Conservation (phyloP, 495 filamentous ascomycete species). For the Tricharina praecox region DNA sequence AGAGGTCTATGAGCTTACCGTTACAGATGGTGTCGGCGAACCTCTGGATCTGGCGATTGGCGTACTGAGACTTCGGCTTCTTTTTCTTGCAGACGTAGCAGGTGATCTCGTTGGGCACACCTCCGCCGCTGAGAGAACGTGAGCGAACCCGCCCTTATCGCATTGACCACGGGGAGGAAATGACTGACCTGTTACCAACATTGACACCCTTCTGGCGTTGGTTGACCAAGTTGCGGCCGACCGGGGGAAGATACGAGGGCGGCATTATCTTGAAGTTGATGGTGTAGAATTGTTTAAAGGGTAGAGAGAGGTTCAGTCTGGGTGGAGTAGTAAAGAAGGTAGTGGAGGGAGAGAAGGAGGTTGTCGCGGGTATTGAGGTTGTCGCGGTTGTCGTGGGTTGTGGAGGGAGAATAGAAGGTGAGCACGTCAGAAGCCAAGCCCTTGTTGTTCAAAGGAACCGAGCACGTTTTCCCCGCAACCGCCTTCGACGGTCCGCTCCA, state of each 20-base stretch:
- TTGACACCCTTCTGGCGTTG: not conserved
- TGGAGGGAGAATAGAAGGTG: no score
- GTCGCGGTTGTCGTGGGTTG: not conserved
- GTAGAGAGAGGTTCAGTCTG: not conserved
- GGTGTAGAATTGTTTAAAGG: not conserved
- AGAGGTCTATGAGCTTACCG: no score
- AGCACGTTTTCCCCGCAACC: no score
- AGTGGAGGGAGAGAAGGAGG: not conserved
- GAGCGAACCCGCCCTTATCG: not conserved
- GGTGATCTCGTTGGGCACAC: slow-evolving; percentile 6
- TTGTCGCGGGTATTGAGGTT: not conserved
- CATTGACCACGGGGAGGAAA: not conserved
- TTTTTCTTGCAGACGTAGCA: slow-evolving; percentile 14
- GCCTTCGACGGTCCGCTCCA: no score
- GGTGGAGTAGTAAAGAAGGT: not conserved
- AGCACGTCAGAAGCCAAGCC: no score
- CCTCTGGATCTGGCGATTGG: slow-evolving; percentile 19
- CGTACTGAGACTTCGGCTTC: slow-evolving; percentile 15
- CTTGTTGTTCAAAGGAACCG: no score
- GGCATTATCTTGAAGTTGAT: not conserved
- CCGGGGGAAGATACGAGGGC: not conserved
- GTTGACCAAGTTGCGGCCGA: slow-evolving; percentile 6
- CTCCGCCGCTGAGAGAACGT: slow-evolving; percentile 1
- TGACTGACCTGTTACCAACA: not conserved
- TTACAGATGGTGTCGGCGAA: slow-evolving; percentile 8